Base-by-base conservation (phyloP, 306 rosid species). In the Vicia faba region DNA sequence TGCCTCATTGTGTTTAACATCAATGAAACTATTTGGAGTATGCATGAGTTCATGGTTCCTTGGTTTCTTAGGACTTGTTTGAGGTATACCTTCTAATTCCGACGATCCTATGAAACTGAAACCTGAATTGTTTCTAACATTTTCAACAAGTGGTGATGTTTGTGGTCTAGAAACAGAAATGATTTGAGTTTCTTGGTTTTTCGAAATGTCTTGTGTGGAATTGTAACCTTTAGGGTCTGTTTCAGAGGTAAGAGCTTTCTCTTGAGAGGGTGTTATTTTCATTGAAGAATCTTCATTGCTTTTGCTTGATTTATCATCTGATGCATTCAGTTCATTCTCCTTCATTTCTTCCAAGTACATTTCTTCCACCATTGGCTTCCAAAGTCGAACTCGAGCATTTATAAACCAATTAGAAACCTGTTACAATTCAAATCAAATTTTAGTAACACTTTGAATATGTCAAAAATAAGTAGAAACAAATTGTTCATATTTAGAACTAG, bases 281-380 rank as follows among this genome's bases (percentile, higher is more conserved):
- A 81, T 77, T 4, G 73, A 71, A 8, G 96, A 83, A 57, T 88
- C 91, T 19, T 86, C 92, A 63, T 72, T 80, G 80, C 80, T 88
- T 75, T 86, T 91, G 83, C 78, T 85, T 67, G 78, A 64, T 61
- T 84, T 86, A 29, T 89, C 87, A 26, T 80, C 88, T 6, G 86
- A 77, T 3, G 84, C 89, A 49, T 86, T 88, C 66, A 74, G 86
- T 25, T 93, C 96, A n/a, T 90, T 85, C 61, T 95, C 97, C 71
- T 95, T 95, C 77, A 87, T 79, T 66, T 91, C 99, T 72, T 95
- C 99, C 78, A 59, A 0, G 78, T 95, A 95, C 99, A 95, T 88
- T 59, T 95, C 99, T 77, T 95, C 99, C 66, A 95, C 99, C 99
- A 95, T 95, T 18, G 99, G 99, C 79, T 95, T 91, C 99, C 99